Conservation (phyloP, 768 basidiomycete genomes). For the Coprinopsis cinerea region DNA sequence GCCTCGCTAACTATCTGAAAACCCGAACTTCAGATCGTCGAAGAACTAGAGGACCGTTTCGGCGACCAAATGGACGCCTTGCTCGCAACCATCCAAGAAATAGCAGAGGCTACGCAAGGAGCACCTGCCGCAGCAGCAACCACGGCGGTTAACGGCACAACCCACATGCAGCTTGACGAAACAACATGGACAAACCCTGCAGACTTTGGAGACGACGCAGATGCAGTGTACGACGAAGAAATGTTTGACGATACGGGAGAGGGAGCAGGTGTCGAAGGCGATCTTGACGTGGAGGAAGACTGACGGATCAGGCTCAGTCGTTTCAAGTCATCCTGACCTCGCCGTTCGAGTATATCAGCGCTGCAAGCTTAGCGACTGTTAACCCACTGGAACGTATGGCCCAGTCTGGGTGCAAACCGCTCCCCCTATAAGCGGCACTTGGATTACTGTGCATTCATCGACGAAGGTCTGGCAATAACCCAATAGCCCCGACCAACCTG, state of each 20-base stretch:
- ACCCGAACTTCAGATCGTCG: constrained; percentile 64
- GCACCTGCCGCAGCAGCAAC: background rate
- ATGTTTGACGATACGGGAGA: constrained; percentile 63
- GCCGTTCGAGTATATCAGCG: no score
- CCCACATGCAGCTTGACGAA: background rate
- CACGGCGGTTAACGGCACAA: constrained; percentile 4
- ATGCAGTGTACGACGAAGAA: constrained; percentile 42
- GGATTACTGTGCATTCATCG: no score
- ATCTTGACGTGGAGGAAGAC: constrained; percentile 34
- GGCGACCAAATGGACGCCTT: constrained; percentile 66
- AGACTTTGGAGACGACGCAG: constrained; percentile 29
- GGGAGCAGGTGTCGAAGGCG: constrained; percentile 62
- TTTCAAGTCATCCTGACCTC: no score
- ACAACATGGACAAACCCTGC: constrained; percentile 1
- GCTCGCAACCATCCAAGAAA: constrained; percentile 43
- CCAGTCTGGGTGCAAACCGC: no score
- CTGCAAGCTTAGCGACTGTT: no score
- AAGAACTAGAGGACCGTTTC: constrained; percentile 84
- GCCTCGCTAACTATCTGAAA: background rate
- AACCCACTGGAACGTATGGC: no score
- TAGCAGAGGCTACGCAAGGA: no score
- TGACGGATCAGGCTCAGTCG: background rate
- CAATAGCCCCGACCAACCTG: no score
- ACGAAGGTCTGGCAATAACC: no score
- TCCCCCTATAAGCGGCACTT: no score